phyloP scores from a whole-genome alignment of 2,329 filamentous ascomycete species.

The Xylaria sp. region DNA sequence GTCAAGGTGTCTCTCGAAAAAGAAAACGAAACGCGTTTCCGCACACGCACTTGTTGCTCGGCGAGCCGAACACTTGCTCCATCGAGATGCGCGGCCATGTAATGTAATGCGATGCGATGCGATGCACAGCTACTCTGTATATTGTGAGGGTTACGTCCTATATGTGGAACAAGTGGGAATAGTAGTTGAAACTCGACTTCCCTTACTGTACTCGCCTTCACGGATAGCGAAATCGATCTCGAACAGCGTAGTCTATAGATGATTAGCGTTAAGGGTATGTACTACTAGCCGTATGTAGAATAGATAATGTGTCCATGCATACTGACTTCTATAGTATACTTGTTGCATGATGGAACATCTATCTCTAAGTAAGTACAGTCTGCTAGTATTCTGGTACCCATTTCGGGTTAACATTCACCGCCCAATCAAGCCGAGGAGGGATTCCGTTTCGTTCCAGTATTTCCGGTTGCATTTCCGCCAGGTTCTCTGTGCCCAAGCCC shows the following conservation, averaged over 20 bases:
- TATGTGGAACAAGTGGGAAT: slow-evolving; percentile 16
- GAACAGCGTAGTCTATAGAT: slow-evolving; percentile 2
- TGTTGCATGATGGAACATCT: no score
- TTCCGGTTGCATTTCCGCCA: background rate
- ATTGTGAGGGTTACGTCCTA: slow-evolving; percentile 27
- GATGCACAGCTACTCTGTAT: slow-evolving; percentile 24
- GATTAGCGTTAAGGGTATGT: background rate
- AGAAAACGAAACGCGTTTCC: slow-evolving; percentile 20
- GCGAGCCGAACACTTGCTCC: slow-evolving; percentile 16
- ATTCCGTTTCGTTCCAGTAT: background rate
- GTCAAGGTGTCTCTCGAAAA: slow-evolving; percentile 12
- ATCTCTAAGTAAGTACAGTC: background rate
- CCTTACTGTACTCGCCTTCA: background rate
- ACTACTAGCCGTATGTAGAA: background rate
- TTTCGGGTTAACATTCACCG: no score
- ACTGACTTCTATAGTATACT: no score
- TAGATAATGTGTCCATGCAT: no score
- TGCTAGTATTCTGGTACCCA: background rate
- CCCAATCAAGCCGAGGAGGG: no score
- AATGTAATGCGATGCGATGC: slow-evolving; percentile 28
- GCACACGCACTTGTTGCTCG: slow-evolving; percentile 1
- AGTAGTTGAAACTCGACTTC: background rate
- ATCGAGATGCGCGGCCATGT: slow-evolving; percentile 20
- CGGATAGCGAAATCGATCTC: slow-evolving; percentile 17
- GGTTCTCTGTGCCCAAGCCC: background rate